A percentile compares a stretch with the other conserved stretches of the same genome.
These are phyloP conservation scores for Primulina eburnea DNA, from an alignment of 257 asterid genomes.

Conservation along the genomic window DNA sequence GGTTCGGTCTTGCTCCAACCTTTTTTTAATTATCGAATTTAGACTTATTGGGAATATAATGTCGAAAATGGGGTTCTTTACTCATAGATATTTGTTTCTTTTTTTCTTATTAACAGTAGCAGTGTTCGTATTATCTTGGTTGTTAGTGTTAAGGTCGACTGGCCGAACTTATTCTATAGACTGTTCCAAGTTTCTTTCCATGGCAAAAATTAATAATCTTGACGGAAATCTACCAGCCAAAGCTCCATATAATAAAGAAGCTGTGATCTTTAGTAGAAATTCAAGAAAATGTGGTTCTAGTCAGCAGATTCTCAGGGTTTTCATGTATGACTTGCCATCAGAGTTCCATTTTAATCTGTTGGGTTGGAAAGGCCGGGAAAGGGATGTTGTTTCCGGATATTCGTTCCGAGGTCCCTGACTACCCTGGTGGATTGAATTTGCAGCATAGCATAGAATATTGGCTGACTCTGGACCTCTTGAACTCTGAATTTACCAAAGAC, in stretches of 20 bases:
- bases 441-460: constrained; percentile 97
- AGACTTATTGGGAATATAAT: constrained; percentile 26
- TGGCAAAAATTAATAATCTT: constrained; percentile 27
- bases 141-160: constrained; percentile 57
- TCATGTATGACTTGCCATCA: constrained; percentile 84
- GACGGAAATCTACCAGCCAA: constrained; percentile 13
- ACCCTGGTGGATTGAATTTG: constrained; percentile 89
- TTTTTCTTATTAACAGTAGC: constrained; percentile 58
- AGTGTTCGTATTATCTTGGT: constrained; percentile 73
- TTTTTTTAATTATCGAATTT: background rate
- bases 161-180: constrained; percentile 42
- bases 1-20: background rate
- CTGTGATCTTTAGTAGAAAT: constrained; percentile 20
- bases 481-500: constrained; percentile 47
- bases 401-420: constrained; percentile 48
- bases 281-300: constrained; percentile 33
- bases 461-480: constrained; percentile 79
- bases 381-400: constrained; percentile 61
- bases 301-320: constrained; percentile 58
- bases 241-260: constrained; percentile 22
- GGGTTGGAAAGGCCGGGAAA: constrained; percentile 60
- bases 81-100: constrained; percentile 56
- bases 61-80: constrained; percentile 45
- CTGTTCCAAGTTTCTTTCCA: constrained; percentile 38
- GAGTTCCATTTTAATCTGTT: constrained; percentile 71